Conservation (phyloP, 208 protist species). For the Naegleria fowleri region DNA sequence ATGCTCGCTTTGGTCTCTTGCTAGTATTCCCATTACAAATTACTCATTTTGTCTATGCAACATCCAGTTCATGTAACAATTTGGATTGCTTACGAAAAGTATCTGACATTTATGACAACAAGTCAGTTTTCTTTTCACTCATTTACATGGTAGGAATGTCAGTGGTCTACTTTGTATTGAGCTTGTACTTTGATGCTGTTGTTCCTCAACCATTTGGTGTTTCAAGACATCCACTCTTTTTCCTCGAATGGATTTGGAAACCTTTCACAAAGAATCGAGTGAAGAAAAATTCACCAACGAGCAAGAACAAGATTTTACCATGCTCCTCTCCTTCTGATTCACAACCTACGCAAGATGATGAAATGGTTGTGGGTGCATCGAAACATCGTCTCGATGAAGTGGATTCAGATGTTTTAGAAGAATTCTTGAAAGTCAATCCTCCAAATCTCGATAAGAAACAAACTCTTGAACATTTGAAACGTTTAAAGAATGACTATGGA, state of each 20-base stretch:
- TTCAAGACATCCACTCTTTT: background rate
- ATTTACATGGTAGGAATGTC: slow-evolving; percentile 3
- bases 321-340: background rate
- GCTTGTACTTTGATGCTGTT: slow-evolving; percentile 72
- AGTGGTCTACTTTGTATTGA: slow-evolving; percentile 58
- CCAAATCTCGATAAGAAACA: too few species aligned
- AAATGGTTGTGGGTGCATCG: background rate
- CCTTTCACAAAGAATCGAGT: background rate
- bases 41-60: background rate
- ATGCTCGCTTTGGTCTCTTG: background rate
- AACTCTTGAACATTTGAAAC: background rate
- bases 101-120: background rate
- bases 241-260: background rate
- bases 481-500: background rate
- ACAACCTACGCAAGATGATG: background rate
- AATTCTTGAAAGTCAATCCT: background rate
- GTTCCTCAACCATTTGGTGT: slow-evolving; percentile 40
- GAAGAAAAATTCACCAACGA: background rate
- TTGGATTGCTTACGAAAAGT: background rate
- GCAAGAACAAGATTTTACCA: background rate
- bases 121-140: background rate
- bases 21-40: background rate
- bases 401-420: background rate
- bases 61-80: background rate
- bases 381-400: background rate